phyloP scores from a whole-genome alignment of 768 basidiomycete species.

The Lentinus tigrinus region DNA sequence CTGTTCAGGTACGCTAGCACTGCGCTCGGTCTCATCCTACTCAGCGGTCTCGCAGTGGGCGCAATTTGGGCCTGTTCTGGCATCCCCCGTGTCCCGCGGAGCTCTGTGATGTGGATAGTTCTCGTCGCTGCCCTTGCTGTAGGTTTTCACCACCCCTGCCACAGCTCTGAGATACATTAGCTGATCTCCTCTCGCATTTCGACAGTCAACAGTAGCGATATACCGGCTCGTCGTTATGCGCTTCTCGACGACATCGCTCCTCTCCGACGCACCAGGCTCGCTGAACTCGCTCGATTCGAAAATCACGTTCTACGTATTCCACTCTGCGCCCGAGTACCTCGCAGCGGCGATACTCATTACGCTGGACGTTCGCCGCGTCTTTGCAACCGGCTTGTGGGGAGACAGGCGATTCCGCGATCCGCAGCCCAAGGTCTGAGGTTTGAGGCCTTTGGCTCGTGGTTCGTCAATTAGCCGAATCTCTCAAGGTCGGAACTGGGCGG shows the following conservation, averaged over 20 bases:
- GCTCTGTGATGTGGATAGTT: neutral
- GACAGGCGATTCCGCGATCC: neutral
- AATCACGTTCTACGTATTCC: constrained; percentile 17
- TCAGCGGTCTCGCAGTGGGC: neutral
- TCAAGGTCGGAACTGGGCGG: too few species aligned
- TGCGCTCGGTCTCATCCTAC: neutral
- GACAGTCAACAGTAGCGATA: constrained; percentile 5
- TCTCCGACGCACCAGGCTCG: constrained; percentile 9
- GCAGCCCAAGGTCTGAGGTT: neutral
- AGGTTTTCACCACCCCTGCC: neutral
- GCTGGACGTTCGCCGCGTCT: constrained; percentile 12
- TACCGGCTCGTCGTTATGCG: constrained; percentile 17
- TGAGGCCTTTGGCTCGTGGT: too few species aligned
- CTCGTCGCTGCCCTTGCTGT: constrained; percentile 7
- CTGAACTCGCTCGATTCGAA: constrained; percentile 14
- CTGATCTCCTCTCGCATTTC: too few species aligned
- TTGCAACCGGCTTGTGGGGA: constrained; percentile 11
- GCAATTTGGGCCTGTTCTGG: neutral
- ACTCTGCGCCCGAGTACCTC: constrained; percentile 17
- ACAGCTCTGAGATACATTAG: neutral
- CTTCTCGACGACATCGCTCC: constrained; percentile 12
- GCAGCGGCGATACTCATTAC: constrained; percentile 7
- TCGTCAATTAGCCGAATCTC: too few species aligned
- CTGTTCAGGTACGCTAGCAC: constrained; percentile 2
- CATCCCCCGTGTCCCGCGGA: neutral